Evolutionary conservation across 768 basidiomycete genomes (phyloP), one percentile per base, ranked within the genome.

Genomic region (Pholiota microspora): DNA sequence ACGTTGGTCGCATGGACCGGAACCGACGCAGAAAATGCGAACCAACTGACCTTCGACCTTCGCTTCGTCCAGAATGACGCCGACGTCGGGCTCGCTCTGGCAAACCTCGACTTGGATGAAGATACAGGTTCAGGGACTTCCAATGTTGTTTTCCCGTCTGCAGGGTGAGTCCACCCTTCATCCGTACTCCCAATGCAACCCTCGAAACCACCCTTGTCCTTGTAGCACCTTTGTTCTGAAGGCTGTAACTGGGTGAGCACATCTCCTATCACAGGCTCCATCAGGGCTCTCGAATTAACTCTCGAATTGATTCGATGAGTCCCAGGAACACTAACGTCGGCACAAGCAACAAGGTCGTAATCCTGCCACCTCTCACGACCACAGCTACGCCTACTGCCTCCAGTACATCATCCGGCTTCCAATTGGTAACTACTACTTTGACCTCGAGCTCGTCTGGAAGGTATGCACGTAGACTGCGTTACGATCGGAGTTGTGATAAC

Each of bases 121-220:
- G 53, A 28, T 12, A 50, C 32, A 6, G 40, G 57, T 10, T 49
- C 35, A 7, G 61, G 61, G 10, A 59, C 49, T 2, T 40, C 49
- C 4, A 27, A 49, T 35, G 56, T 62, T 3, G 47, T 47, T 3
- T 64, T 64, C 46, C 62, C 61, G 1, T 23, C 49, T 24, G 31
- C 52, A 16, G 62, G 64, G 64, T 62, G 59, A 45, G 61, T 62
- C 9, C 1, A 18, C n/a, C n/a, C n/a, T n/a, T n/a, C n/a, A n/a
- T n/a, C n/a, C n/a, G n/a, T n/a, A n/a, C n/a, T n/a, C n/a, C n/a
- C n/a, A n/a, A n/a, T n/a, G n/a, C n/a, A n/a, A n/a, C n/a, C n/a
- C n/a, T n/a, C n/a, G n/a, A n/a, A n/a, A n/a, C n/a, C n/a, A n/a
- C n/a, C 7, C 45, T 42, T 42, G 18, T 23, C 9, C 8, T 10